phyloP scores from a whole-genome alignment of 305 asterid genomes.

The Rubia balearica region DNA sequence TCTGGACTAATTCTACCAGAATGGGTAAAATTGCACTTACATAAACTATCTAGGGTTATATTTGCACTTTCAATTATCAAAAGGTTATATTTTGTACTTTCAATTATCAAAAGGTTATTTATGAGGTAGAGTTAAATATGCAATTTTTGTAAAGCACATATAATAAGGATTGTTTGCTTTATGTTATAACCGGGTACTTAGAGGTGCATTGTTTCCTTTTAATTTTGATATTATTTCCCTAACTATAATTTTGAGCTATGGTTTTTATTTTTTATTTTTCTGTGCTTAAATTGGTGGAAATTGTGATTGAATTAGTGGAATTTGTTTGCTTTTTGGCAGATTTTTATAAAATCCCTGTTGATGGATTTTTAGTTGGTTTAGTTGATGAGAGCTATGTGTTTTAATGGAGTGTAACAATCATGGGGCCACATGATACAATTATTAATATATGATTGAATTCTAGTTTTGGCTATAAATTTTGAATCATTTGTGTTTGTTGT shows the following conservation, averaged over 20 bases:
- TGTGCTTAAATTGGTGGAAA: neutral
- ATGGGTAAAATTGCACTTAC: too few species aligned
- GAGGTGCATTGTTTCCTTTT: too few species aligned
- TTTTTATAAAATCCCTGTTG: constrained; percentile 24
- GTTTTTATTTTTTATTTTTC: neutral
- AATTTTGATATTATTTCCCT: neutral
- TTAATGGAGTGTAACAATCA: constrained; percentile 29
- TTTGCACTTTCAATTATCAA: too few species aligned
- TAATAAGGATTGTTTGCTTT: too few species aligned
- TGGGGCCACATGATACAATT: constrained; percentile 29
- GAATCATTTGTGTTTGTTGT: neutral
- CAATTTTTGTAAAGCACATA: too few species aligned
- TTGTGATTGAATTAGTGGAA: neutral
- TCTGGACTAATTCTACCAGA: too few species aligned
- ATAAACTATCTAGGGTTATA: too few species aligned
- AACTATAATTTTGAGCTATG: neutral
- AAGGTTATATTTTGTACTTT: too few species aligned
- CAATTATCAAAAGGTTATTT: too few species aligned
- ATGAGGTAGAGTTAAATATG: too few species aligned
- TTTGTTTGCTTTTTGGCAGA: constrained; percentile 11
- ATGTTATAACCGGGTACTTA: too few species aligned
- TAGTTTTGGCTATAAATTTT: neutral
- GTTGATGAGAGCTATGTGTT: constrained; percentile 24
- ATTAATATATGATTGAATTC: constrained; percentile 16
- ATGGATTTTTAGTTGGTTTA: constrained; percentile 31